Evolutionary conservation across 2,329 filamentous ascomycete species (phyloP).

Genomic region (Didymella pomorum): DNA sequence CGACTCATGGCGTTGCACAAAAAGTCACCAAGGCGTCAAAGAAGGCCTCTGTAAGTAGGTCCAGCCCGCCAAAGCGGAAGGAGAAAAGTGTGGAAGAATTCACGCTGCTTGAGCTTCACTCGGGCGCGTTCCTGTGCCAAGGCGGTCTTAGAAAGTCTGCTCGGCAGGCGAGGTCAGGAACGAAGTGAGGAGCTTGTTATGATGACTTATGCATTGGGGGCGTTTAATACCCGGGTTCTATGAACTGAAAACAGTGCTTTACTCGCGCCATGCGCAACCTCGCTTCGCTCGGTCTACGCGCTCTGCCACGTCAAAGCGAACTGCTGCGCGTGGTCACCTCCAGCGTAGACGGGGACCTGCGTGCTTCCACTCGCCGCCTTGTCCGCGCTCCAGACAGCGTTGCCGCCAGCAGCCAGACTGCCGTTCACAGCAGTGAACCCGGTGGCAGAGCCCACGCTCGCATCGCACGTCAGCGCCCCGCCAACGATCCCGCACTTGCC

Average conservation of each 20-base stretch:
- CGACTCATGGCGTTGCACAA: conserved; percentile 8
- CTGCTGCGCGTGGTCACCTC: conserved; percentile 40
- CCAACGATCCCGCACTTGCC: conserved; percentile 63
- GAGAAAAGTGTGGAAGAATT: conserved; percentile 8
- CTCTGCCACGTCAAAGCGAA: conserved; percentile 53
- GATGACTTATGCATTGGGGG: conserved; percentile 2
- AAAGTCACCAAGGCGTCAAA: conserved; percentile 7
- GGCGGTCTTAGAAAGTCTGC: conserved; percentile 8
- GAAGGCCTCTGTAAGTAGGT: not conserved
- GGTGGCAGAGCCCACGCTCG: conserved; percentile 53
- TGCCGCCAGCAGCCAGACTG: conserved; percentile 51
- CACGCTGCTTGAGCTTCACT: conserved; percentile 12
- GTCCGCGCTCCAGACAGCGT: conserved; percentile 55
- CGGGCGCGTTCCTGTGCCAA: conserved; percentile 1
- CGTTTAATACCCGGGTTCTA: conserved; percentile 10
- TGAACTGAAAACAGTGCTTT: not conserved
- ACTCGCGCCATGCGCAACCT: no score
- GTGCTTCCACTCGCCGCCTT: conserved; percentile 52
- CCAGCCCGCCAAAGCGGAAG: not conserved
- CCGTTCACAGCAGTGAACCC: conserved; percentile 52
- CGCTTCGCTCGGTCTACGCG: conserved; percentile 23
- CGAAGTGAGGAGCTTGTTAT: not conserved
- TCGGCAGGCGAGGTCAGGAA: not conserved
- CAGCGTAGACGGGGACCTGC: conserved; percentile 56
- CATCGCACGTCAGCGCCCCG: conserved; percentile 64